Evolutionary conservation across 192 early-diverging fungal genomes (phyloP), one percentile per base, ranked within the genome.

Genomic region (Entomortierella parvispora): DNA sequence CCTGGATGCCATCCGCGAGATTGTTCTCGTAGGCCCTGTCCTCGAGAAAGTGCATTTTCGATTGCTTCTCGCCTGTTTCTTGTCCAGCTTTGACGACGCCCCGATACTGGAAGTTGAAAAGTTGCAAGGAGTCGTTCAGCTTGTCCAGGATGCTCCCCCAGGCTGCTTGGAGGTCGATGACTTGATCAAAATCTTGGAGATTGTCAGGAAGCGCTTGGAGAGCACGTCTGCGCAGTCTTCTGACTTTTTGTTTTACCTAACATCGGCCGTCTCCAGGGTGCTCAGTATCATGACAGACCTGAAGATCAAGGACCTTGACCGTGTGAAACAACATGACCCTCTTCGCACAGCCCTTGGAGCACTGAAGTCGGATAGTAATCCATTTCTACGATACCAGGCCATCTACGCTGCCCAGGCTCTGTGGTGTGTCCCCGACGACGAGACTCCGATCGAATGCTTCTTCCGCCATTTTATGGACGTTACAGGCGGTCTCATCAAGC

Each of bases 371-470:
- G 33, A 32, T 2, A 0, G 5, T 3, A 31, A 55, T n/a, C 53
- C 53, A n/a, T 55, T 33, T n/a, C 2, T 55, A 6, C 28, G 28
- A 32, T 55, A 55, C 32, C 53, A 55, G 33, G 31, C 53, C 0
- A 20, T n/a, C 28, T 55, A 55, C 33, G 53, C 53, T 0, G 15
- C 33, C n/a, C 53, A 55, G 53, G 53, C 53, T 3, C 31, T 55
- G 15, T 31, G 33, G 18, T 29, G 7, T 28, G 32, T 34, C 3
- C 53, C 53, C 11, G 32, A 34, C n/a, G 53, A 55, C 6, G 53
- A 55, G 18, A 55, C 53, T n/a, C 5, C 7, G 14, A 12, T 34
- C 5, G 12, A 55, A 18, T 9, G 29, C 15, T 55, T 32, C 32
- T 18, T 55, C 17, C 32, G 53, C 29, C 32, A 55, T 6, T 55